A percentile compares a stretch with the other conserved stretches of the same genome.
Evolutionary conservation across 2,329 filamentous ascomycete species (phyloP).

Genomic region (Ascomycota sp.): DNA sequence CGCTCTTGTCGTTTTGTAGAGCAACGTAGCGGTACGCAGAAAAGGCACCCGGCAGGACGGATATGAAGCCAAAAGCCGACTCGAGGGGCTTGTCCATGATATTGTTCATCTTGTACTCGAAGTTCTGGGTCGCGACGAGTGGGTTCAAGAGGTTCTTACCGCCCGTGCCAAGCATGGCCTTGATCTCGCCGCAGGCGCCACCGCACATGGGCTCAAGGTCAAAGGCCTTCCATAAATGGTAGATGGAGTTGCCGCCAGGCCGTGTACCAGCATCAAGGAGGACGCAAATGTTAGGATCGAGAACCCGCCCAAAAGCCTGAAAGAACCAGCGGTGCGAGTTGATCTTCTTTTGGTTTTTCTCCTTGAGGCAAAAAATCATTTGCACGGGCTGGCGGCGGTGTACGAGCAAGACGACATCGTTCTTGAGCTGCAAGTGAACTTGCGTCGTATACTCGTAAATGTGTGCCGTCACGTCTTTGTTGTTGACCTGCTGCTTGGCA

Average conservation of each 20-base stretch:
- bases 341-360: slow-evolving; percentile 99
- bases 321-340: slow-evolving; percentile 99
- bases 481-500: slow-evolving; percentile 93
- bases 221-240: slow-evolving; percentile 96
- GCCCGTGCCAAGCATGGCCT: slow-evolving; percentile 74
- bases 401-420: slow-evolving; percentile 66
- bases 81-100: slow-evolving; percentile 96
- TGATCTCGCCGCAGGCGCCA: slow-evolving; percentile 95
- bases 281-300: slow-evolving; percentile 93
- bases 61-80: slow-evolving; percentile 94
- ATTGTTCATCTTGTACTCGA: slow-evolving; percentile 99
- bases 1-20: slow-evolving; percentile 90
- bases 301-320: slow-evolving; percentile 77
- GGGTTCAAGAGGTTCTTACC: slow-evolving; percentile 85
- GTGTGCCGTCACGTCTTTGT: slow-evolving; percentile 88
- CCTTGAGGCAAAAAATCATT: slow-evolving; percentile 93
- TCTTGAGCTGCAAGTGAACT: slow-evolving; percentile 75
- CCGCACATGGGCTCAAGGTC: slow-evolving; percentile 95
- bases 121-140: slow-evolving; percentile 89
- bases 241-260: slow-evolving; percentile 84
- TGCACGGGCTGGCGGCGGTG: slow-evolving; percentile 80
- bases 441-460: slow-evolving; percentile 92
- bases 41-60: slow-evolving; percentile 88
- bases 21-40: slow-evolving; percentile 95
- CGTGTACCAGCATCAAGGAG: slow-evolving; percentile 91